Percentiles rank a stretch among this genome's conserved stretches.
Conservation (phyloP, 768 basidiomycete species). For the Crucibulum laeve region DNA sequence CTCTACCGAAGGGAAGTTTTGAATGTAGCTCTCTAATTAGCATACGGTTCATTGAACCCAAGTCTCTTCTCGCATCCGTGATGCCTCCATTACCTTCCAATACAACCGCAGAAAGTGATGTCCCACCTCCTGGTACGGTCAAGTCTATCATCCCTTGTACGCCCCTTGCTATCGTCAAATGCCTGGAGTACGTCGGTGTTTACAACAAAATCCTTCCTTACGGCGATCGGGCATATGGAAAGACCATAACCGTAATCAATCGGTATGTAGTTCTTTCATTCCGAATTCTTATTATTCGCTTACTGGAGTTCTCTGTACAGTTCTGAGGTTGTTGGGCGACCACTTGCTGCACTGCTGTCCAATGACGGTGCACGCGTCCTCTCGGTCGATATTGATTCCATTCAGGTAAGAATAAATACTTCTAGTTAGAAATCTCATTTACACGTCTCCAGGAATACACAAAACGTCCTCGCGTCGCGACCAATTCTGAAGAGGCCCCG, state of each 20-base stretch:
- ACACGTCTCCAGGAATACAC: slow-evolving; percentile 71
- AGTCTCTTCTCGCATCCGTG: slow-evolving; percentile 51
- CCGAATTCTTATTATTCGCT: not conserved
- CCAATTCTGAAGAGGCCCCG: slow-evolving; percentile 19
- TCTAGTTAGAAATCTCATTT: not conserved
- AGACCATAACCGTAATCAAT: slow-evolving; percentile 92
- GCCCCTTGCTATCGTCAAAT: slow-evolving; percentile 94
- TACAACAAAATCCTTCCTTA: slow-evolving; percentile 92
- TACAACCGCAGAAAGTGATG: slow-evolving; percentile 39
- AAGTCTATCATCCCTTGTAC: slow-evolving; percentile 98
- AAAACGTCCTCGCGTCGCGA: slow-evolving; percentile 63
- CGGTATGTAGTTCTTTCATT: slow-evolving; percentile 40
- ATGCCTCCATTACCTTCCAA: slow-evolving; percentile 33
- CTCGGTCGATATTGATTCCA: slow-evolving; percentile 92
- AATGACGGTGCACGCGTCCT: slow-evolving; percentile 97
- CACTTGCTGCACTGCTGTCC: slow-evolving; percentile 89
- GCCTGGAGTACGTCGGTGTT: slow-evolving; percentile 84
- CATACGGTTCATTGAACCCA: slow-evolving; percentile 87
- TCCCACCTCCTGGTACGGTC: slow-evolving; percentile 78
- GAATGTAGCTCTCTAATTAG: slow-evolving; percentile 32
- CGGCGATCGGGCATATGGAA: slow-evolving; percentile 93
- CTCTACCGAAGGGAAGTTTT: not conserved
- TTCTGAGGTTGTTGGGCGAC: slow-evolving; percentile 95
- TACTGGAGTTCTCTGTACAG: slow-evolving; percentile 30
- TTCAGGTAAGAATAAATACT: slow-evolving; percentile 49